phyloP scores from a whole-genome alignment of 139 green algal genomes.

The Pseudopediastrum boryanum region DNA sequence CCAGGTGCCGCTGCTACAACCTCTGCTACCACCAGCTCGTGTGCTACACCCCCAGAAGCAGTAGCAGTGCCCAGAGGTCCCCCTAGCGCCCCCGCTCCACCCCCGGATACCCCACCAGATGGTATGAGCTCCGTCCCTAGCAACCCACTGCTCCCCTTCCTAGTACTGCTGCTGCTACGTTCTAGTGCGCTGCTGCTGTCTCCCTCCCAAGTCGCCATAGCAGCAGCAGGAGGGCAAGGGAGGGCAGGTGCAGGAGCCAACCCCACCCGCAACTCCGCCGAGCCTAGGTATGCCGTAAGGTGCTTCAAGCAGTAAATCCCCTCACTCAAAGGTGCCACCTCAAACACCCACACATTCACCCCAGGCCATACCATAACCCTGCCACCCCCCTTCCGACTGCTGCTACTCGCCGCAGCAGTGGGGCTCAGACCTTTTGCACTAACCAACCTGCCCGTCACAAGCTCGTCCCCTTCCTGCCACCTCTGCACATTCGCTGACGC shows the following conservation, averaged over 20 bases:
- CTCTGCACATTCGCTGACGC: background rate
- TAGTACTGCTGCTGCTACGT: constrained; percentile 5
- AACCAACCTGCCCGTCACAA: constrained; percentile 34
- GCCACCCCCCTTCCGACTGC: background rate
- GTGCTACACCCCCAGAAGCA: background rate
- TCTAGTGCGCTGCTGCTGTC: constrained; percentile 10
- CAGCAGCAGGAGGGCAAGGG: constrained; percentile 24
- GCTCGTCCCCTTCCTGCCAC: constrained; percentile 64
- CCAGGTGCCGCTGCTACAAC: constrained; percentile 10
- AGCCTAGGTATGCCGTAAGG: constrained; percentile 32
- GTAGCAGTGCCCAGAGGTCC: constrained; percentile 16
- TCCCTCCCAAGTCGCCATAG: too few relatives aligned
- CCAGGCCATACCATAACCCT: constrained; percentile 47
- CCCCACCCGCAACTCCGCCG: background rate
- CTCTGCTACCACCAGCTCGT: constrained; percentile 20
- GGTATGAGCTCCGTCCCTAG: too few relatives aligned
- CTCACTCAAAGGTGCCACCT: constrained; percentile 42
- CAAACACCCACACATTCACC: constrained; percentile 48
- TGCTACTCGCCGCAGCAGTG: background rate
- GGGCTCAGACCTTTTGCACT: background rate
- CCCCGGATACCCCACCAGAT: background rate
- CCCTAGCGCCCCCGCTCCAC: background rate
- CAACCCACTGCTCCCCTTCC: background rate
- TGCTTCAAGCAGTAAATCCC: constrained; percentile 59
- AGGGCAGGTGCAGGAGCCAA: background rate